Percentiles rank a stretch among this genome's conserved stretches.
Conservation (phyloP, 352 stramenopile genomes). For the Phytophthora colocasiae region DNA sequence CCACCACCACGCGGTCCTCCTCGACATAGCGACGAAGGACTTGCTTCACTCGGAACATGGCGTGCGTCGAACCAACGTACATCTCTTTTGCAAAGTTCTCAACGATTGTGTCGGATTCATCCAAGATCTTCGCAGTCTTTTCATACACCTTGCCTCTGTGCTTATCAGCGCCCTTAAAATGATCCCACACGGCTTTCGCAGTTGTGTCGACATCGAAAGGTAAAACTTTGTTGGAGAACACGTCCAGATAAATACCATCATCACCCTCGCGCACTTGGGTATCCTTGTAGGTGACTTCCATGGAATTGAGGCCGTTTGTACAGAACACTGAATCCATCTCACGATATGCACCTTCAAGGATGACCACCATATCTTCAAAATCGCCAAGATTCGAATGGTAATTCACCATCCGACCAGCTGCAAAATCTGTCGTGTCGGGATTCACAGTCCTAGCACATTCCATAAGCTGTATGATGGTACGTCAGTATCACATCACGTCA, state of each 20-base stretch:
- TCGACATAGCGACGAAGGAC: conserved; percentile 45
- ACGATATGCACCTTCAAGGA: conserved; percentile 39
- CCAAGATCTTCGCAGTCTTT: conserved; percentile 40
- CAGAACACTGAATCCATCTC: conserved; percentile 45
- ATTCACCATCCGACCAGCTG: conserved; percentile 30
- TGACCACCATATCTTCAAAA: conserved; percentile 38
- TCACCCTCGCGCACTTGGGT: conserved; percentile 40
- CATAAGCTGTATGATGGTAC: conserved; percentile 22
- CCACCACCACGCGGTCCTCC: conserved; percentile 39
- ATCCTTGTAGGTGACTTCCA: conserved; percentile 39
- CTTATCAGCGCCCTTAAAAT: conserved; percentile 45
- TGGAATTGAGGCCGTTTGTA: conserved; percentile 45
- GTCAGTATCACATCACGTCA: neutral
- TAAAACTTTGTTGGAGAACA: conserved; percentile 51
- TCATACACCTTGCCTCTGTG: conserved; percentile 42
- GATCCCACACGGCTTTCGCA: conserved; percentile 41
- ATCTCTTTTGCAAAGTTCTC: conserved; percentile 52
- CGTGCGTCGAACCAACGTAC: conserved; percentile 39
- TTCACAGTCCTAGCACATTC: conserved; percentile 34
- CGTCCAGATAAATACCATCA: conserved; percentile 43
- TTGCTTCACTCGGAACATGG: conserved; percentile 48
- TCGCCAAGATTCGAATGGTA: conserved; percentile 34
- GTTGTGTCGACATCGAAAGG: conserved; percentile 48
- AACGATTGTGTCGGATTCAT: conserved; percentile 47
- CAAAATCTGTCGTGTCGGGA: conserved; percentile 29